These are phyloP conservation scores for Sequoia sempervirens DNA, from an alignment of 75 land plant species.

Conservation along the genomic window DNA sequence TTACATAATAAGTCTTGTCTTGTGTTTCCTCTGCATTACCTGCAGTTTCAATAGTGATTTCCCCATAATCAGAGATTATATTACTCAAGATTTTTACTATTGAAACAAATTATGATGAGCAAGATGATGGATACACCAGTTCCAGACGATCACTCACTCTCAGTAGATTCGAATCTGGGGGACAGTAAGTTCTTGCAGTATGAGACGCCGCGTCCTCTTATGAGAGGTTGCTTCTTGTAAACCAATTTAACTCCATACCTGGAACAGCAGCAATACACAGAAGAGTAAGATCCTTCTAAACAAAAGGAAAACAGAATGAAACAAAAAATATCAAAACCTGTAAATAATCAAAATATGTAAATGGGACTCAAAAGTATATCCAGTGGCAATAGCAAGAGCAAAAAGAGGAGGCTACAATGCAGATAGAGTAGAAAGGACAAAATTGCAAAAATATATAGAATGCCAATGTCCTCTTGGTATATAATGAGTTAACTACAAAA, in stretches of 20 bases:
- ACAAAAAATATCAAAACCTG: background rate
- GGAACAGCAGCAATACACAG: background rate
- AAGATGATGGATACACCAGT: background rate
- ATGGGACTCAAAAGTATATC: constrained; percentile 4
- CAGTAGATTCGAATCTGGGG: constrained; percentile 90
- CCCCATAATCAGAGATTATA: background rate
- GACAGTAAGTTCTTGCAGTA: constrained; percentile 99
- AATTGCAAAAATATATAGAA: background rate
- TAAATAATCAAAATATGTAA: background rate
- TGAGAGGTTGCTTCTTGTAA: constrained; percentile 85
- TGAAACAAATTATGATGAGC: background rate
- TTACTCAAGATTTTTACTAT: background rate
- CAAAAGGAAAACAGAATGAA: background rate
- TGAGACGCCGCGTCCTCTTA: constrained; percentile 97
- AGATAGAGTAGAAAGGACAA: background rate
- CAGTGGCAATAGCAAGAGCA: background rate
- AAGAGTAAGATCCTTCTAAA: background rate
- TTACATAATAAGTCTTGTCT: constrained; percentile 97
- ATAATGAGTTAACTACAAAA: background rate
- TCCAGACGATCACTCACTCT: constrained; percentile 40
- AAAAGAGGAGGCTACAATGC: background rate
- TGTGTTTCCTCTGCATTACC: constrained; percentile 62
- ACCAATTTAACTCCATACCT: constrained; percentile 92
- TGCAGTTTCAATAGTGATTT: constrained; percentile 33
- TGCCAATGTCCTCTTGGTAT: background rate